phyloP scores from a whole-genome alignment of 2,329 filamentous ascomycete genomes.

The Colletotrichum truncatum region DNA sequence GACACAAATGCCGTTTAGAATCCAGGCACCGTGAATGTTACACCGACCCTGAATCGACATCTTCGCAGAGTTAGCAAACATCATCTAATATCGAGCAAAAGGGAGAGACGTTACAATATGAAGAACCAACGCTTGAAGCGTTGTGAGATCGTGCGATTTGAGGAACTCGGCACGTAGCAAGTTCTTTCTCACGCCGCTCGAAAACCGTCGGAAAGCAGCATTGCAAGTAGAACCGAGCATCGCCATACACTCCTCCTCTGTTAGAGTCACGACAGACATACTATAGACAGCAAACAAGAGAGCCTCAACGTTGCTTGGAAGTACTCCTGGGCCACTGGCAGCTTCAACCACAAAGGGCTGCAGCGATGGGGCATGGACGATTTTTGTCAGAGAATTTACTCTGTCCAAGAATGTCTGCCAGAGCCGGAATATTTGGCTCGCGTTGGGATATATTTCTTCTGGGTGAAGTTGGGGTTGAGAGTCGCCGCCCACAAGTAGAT shows the following conservation, averaged over 20 bases:
- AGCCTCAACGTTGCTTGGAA: slow-evolving; percentile 54
- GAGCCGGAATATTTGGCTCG: slow-evolving; percentile 55
- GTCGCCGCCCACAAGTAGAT: slow-evolving; percentile 9
- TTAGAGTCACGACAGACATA: slow-evolving; percentile 64
- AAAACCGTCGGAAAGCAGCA: slow-evolving; percentile 59
- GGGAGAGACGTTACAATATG: slow-evolving; percentile 56
- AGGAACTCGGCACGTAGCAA: slow-evolving; percentile 65
- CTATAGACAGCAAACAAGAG: slow-evolving; percentile 73
- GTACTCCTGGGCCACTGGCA: slow-evolving; percentile 32
- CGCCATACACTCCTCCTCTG: slow-evolving; percentile 62
- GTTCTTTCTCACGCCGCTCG: slow-evolving; percentile 57
- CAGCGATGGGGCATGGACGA: slow-evolving; percentile 73
- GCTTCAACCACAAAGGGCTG: slow-evolving; percentile 41
- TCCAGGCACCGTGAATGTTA: slow-evolving; percentile 67
- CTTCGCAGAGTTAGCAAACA: slow-evolving; percentile 42
- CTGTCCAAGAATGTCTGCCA: slow-evolving; percentile 81
- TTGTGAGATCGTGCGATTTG: slow-evolving; percentile 64
- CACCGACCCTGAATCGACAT: slow-evolving; percentile 66
- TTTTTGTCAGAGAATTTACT: slow-evolving; percentile 77
- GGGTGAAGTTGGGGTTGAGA: not conserved
- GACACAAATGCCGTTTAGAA: slow-evolving; percentile 67
- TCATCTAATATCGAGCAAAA: too few species aligned
- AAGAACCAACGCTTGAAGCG: slow-evolving; percentile 66
- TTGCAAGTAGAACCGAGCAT: slow-evolving; percentile 58
- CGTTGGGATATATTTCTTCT: slow-evolving; percentile 7